Base-by-base conservation (phyloP, 257 asterid species). In the Agastache rugosa region DNA sequence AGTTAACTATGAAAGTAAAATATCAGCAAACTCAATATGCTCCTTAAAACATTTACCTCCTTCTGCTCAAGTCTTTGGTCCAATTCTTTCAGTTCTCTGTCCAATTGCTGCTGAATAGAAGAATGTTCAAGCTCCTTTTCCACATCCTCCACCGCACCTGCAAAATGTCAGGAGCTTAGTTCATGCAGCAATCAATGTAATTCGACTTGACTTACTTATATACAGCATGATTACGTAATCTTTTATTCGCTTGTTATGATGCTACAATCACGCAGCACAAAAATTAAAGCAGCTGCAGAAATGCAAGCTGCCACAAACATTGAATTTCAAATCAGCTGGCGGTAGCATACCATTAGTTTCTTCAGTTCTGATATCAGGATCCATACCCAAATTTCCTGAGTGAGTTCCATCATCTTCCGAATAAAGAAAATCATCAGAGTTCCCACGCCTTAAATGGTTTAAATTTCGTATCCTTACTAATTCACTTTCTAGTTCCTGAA, bases 81-180 rank as follows among this genome's bases (percentile, higher is more conserved):
- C 84, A 95, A 74, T 77, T 95, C 99, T 81, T 90, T 87, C 63
- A 95, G 90, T 85, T 95, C 99, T 79, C 51, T 75, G 71, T 95
- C 99, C 81, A 95, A 59, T 75, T 80, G 82, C 81, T 95, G 96
- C 84, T 95, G 98, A 76, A 90, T 90, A 76, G 98, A 90, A 83
- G 92, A 84, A 88, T 95, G 96, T 19, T 92, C 97, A 17, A 88
- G 87, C 82, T 90, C 98, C 78, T 94, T 88, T 71, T 93, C 88
- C 81, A 83, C 96, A 76, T 83, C 96, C 83, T 89, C 96, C 54
- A 71, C 84, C 68, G 79, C 91, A 66, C 78, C 99, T 95, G 83
- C 73, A 81, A 67, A 77, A 61, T 48, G 53, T 61, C 65, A 53
- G 63, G 66, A 73, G 47, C 50, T 41, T 17, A 63, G 63, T 34